Evolutionary conservation across 345 rosid genomes (phyloP), one percentile per base, ranked within the genome.

Genomic region (Boechera divaricarpa): DNA sequence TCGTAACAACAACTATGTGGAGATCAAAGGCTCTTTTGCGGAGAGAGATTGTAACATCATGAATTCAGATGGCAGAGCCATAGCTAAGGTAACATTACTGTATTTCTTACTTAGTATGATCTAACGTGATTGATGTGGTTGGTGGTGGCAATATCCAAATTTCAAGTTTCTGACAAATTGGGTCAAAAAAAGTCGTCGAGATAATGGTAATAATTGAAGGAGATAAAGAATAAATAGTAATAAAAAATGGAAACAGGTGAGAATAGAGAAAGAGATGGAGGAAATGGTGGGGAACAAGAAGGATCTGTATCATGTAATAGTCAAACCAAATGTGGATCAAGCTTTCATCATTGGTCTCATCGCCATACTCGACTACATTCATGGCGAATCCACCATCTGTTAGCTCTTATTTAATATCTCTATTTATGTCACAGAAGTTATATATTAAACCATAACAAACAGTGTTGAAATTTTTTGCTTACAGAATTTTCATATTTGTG

Each of bases 351-450:
- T 85, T 9, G 97, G 96, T 39, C 73, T 92, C 45, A 76, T 91
- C 65, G 87, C 90, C 1, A 83, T 86, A 55, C 87, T 91, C 29
- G 97, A 91, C 70, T 79, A 89, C 48, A 87, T 91, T 16, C 65
- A 89, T 52, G 93, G 90, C 42, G 94, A 88, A 83, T 94, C 96
- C 3, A 94, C 97, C 11, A 70, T 77, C 9, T 90, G 94, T 77
- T 84, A 39, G 6, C 31, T 15, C 29, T 28, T 1, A 0, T 10
- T 48, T 39, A 13, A 29, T 7, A 15, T 7, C 6, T 47, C 31
- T 16, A 42, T 42, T 1, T 45, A 29, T 32, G 29, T 28, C 16
- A 54, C 4, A 12, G 0, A 11, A 24, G 2, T 9, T 0, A 11
- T 12, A 55, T 5, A 52, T 10, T 0, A 21, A 24, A 54, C 35